Conservation (phyloP, 1,284 basidiomycete genomes). For the Schizophyllum amplum region DNA sequence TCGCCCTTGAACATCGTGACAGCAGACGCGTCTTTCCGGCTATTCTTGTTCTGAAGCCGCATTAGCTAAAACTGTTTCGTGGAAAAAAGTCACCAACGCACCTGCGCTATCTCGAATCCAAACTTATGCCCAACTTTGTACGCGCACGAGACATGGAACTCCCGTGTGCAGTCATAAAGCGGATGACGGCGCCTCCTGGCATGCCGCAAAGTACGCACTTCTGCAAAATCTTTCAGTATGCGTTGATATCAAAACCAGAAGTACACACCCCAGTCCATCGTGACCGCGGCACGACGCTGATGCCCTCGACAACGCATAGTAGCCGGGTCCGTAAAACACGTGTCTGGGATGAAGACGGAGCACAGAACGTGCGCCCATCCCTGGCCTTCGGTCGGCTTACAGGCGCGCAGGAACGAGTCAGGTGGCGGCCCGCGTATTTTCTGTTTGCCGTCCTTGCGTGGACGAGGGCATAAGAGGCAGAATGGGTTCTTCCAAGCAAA, state of each 20-base stretch:
- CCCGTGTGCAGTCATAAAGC: slow-evolving; percentile 71
- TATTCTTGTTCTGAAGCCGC: slow-evolving; percentile 58
- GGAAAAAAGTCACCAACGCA: slow-evolving; percentile 27
- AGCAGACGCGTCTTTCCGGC: slow-evolving; percentile 54
- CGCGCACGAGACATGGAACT: slow-evolving; percentile 88
- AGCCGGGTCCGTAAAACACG: slow-evolving; percentile 69
- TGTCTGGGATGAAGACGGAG: slow-evolving; percentile 80
- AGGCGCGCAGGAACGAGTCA: slow-evolving; percentile 72
- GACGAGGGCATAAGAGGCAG: slow-evolving; percentile 69
- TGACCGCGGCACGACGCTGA: slow-evolving; percentile 62
- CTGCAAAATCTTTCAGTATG: no score
- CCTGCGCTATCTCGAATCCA: slow-evolving; percentile 85
- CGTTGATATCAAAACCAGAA: no score
- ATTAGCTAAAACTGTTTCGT: neutral
- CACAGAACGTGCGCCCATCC: slow-evolving; percentile 92
- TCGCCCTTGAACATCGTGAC: slow-evolving; percentile 83
- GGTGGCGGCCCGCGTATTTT: slow-evolving; percentile 25
- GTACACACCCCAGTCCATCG: slow-evolving; percentile 56
- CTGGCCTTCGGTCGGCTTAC: slow-evolving; percentile 91
- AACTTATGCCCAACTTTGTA: slow-evolving; percentile 78
- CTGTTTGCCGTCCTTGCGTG: slow-evolving; percentile 31
- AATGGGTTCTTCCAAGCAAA: slow-evolving; percentile 72
- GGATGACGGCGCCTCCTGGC: slow-evolving; percentile 71
- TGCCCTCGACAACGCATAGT: slow-evolving; percentile 82
- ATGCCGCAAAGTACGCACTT: slow-evolving; percentile 58